Evolutionary conservation across 2,329 filamentous ascomycete species (phyloP).

Genomic region (Diaporthe sp.): DNA sequence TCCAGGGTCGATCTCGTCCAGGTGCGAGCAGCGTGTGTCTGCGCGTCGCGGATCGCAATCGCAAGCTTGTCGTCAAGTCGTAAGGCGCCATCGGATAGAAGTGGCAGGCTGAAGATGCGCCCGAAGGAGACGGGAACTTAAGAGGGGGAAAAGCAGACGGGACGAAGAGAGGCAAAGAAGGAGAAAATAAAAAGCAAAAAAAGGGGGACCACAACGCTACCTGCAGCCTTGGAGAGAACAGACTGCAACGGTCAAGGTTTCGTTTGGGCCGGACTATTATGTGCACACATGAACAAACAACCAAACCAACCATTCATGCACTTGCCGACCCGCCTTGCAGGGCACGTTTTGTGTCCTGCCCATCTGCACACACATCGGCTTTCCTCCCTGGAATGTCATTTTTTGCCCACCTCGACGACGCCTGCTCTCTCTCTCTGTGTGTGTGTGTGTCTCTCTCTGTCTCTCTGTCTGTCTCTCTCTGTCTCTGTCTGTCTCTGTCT

Average conservation of each 20-base stretch:
- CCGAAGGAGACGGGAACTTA: not conserved
- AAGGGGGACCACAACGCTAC: not conserved
- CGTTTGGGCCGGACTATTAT: conserved; percentile 3
- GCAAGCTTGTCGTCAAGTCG: not conserved
- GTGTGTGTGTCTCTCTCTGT: too few species aligned
- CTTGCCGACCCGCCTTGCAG: conserved; percentile 19
- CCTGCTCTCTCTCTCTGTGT: not conserved
- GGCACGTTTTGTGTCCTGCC: conserved; percentile 10
- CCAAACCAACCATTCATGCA: conserved; percentile 18
- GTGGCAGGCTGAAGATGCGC: not conserved
- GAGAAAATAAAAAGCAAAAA: not conserved
- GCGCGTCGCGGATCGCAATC: not conserved
- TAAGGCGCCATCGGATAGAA: not conserved
- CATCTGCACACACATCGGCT: conserved; percentile 4
- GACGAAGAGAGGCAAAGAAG: not conserved
- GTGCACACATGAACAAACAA: not conserved
- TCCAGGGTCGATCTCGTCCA: not conserved
- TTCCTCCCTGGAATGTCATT: not conserved
- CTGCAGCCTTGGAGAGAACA: conserved; percentile 18
- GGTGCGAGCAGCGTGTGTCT: not conserved
- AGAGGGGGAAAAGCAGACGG: not conserved
- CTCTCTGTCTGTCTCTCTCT: too few species aligned
- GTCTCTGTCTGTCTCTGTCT: not conserved
- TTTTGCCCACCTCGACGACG: not conserved
- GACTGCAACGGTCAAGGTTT: conserved; percentile 21